A percentile compares a stretch with the other conserved stretches of the same genome.
Conservation (phyloP, 164 flowering plant species). For the Tetracentron sinense region DNA sequence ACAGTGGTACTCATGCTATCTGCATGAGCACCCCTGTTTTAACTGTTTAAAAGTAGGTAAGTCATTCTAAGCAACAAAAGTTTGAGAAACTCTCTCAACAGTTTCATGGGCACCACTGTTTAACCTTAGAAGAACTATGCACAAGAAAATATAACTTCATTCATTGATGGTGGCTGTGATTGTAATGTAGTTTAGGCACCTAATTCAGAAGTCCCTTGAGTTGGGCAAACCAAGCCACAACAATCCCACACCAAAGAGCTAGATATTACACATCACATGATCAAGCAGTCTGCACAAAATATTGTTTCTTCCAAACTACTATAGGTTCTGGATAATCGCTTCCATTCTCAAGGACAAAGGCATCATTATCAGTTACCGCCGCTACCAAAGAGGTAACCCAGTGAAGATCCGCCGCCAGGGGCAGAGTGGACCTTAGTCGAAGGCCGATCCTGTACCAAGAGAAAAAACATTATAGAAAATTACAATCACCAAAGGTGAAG, state of each 20-base stretch:
- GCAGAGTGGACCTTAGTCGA: constrained; percentile 35
- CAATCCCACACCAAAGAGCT: neutral
- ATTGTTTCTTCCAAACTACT: constrained; percentile 2
- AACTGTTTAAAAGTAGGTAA: too few species aligned
- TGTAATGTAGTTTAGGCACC: constrained; percentile 7
- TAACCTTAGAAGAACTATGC: neutral
- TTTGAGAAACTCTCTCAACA: too few species aligned
- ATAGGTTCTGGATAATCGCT: constrained; percentile 1
- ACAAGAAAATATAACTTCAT: neutral
- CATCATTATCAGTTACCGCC: constrained; percentile 18
- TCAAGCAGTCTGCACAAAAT: constrained; percentile 6
- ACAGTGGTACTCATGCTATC: too few species aligned
- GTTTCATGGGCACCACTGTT: too few species aligned
- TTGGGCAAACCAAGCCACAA: constrained; percentile 8
- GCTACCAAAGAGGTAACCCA: constrained; percentile 33
- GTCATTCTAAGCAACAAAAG: too few species aligned
- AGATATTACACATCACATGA: constrained; percentile 10
- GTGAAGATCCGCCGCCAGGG: constrained; percentile 34
- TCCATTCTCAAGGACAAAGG: neutral
- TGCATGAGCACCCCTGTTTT: too few species aligned
- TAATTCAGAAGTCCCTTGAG: neutral
- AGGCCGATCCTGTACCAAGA: constrained; percentile 27
- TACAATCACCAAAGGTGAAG: too few species aligned
- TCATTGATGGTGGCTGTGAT: constrained; percentile 1
- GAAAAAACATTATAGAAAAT: too few species aligned